Base-by-base conservation (phyloP, 1,139 yeast genomes). In the Saccharomycopsis hybrid region DNA sequence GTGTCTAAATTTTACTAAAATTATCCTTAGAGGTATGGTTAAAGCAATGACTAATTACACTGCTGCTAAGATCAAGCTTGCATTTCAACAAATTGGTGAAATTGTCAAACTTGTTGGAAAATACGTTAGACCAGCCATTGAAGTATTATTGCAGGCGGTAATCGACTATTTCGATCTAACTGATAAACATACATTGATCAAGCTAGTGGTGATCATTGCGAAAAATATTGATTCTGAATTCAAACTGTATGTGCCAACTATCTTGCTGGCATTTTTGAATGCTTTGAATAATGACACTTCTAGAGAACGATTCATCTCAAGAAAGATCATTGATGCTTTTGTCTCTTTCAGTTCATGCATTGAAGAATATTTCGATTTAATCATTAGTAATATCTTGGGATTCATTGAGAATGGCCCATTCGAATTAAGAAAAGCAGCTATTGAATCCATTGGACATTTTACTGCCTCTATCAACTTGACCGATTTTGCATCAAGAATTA, bases 151-250 rank as follows among this genome's bases (percentile, higher is more conserved):
- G 60, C 79, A 71, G 5, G 81, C 85, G 1, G 80, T 89, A 46
- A 79, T 80, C 57, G 95, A 86, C 55, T 86, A 82, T 57, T 90
- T 90, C 65, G 71, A 77, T 4, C 74, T 78, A 25, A 82, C 54
- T 69, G 89, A 48, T 95, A 90, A 60, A 80, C 82, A 1, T 85
- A 48, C 92, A 0, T 85, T 92, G 32, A 79, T 92, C 43, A 78
- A 83, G 32, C 75, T 92, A 44, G 80, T 90, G 37, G 97, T 92
- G 61, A 79, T 92, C 1, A 79, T 92, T 44, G 86, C 97, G 0
- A 77, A 79, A 49, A 92, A 97, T 0, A 71, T 92, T 50, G 96
- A 88, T 55, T 95, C 96, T 2, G 98, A 92, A 60, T 92, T 94
- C 68, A 90, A 88, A 59, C 74, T 83, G 65, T 84, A 84, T 62